Evolutionary conservation across 176 grass and related monocot species (phyloP).

Genomic region (Themeda triandra): DNA sequence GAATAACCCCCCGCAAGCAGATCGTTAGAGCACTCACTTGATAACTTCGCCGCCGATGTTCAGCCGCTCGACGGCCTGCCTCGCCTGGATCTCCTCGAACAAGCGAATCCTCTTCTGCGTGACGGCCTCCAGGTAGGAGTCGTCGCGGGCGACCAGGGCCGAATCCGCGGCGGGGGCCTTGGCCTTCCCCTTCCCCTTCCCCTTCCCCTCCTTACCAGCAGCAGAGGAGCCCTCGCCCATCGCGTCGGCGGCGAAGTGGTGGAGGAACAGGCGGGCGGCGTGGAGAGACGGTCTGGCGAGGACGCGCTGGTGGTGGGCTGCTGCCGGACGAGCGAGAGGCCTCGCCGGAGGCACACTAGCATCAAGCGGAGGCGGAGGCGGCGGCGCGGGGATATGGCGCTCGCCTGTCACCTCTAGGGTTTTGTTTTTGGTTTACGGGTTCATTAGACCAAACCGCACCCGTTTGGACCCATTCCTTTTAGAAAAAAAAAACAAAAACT

Average conservation of each 20-base stretch:
- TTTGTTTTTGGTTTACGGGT: neutral
- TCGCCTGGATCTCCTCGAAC: slow-evolving; percentile 68
- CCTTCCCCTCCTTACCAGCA: slow-evolving; percentile 31
- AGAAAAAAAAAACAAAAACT: too few species aligned
- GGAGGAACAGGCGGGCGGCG: neutral
- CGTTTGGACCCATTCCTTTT: too few species aligned
- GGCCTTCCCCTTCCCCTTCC: neutral
- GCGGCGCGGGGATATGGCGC: neutral
- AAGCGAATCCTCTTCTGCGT: slow-evolving; percentile 55
- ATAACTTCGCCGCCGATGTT: slow-evolving; percentile 68
- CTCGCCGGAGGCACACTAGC: slow-evolving; percentile 49
- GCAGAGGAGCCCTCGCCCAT: slow-evolving; percentile 42
- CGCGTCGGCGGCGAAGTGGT: slow-evolving; percentile 7
- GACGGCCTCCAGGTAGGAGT: slow-evolving; percentile 63
- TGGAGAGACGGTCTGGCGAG: neutral
- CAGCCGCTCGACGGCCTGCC: slow-evolving; percentile 54
- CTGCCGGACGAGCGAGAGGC: slow-evolving; percentile 33
- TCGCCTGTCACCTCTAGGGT: neutral
- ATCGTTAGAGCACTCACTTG: slow-evolving; percentile 39
- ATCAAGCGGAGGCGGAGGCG: slow-evolving; percentile 31
- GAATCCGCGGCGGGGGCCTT: neutral
- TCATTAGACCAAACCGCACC: too few species aligned
- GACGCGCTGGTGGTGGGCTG: neutral
- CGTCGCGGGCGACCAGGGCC: slow-evolving; percentile 23
- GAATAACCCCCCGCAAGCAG: neutral